phyloP scores from a whole-genome alignment of 805 yeast species.

The Kuraishia cidri region DNA sequence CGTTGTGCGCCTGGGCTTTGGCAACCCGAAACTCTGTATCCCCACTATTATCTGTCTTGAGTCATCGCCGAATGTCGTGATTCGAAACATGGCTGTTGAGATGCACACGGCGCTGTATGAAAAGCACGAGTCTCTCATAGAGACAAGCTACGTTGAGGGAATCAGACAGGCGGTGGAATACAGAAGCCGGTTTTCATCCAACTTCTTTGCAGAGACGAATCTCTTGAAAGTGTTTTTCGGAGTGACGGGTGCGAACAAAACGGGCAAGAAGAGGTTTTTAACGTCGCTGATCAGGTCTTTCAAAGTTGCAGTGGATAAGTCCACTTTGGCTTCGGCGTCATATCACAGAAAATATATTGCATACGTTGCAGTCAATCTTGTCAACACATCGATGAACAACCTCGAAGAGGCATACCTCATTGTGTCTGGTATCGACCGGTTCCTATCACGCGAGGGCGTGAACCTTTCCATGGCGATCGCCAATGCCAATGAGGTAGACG shows the following conservation, averaged over 20 bases:
- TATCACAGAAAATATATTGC: constrained; percentile 17
- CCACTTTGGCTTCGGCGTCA: constrained; percentile 9
- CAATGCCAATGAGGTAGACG: constrained; percentile 7
- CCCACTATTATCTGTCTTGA: constrained; percentile 67
- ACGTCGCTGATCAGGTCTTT: constrained; percentile 21
- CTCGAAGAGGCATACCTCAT: constrained; percentile 44
- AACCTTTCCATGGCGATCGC: constrained; percentile 18
- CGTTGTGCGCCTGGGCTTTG: constrained; percentile 57
- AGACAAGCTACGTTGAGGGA: constrained; percentile 56
- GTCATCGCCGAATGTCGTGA: constrained; percentile 33
- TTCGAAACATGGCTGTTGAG: constrained; percentile 38
- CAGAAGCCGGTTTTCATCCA: constrained; percentile 16
- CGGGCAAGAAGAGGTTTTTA: constrained; percentile 32
- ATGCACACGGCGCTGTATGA: constrained; percentile 49
- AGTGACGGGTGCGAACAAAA: constrained; percentile 28
- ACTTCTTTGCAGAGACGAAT: constrained; percentile 16
- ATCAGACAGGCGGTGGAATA: constrained; percentile 43
- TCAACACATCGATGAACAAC: constrained; percentile 25
- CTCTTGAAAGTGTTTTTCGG: constrained; percentile 31
- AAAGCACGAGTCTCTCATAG: constrained; percentile 66
- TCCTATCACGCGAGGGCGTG: constrained; percentile 30
- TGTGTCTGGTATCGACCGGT: constrained; percentile 31
- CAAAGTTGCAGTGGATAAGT: constrained; percentile 14
- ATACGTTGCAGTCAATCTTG: constrained; percentile 29
- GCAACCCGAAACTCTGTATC: constrained; percentile 64